Evolutionary conservation across 768 basidiomycete species (phyloP), one percentile per base, ranked within the genome.

Genomic region (Lepiota venenata): DNA sequence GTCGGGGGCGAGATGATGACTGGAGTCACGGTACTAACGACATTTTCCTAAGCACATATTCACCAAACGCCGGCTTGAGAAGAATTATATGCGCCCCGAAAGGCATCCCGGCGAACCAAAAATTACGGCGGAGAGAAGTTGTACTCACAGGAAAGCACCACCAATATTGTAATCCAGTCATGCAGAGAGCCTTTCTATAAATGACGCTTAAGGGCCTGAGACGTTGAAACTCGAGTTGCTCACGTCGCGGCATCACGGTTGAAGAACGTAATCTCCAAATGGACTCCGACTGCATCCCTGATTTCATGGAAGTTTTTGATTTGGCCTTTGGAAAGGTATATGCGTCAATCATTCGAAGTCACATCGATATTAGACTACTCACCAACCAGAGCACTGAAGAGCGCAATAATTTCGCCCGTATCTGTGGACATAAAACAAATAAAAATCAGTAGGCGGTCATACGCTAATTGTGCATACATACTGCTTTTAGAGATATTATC

Each of bases 301-400:
- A 68, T 63, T 52, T 77, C 75, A 55, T 72, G 71, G 50, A 73
- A 78, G 56, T 64, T 74, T 44, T 73, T 72, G 51, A 85, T 76
- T 37, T 81, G 78, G 50, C 83, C 84, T 84, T 57, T 44, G 4
- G 14, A 25, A 43, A 25, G 10, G 49, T 47, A 54, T 49, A 36
- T 55, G 48, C 46, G 32, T 7, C 37, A 16, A 25, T 14, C 5
- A 22, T 9, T 14, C 22, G 22, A 32, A 39, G 9, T 2, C 9
- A 21, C n/a, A 15, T 14, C n/a, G 14, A 14, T 37, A 27, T 29
- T 5, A 40, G 5, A 12, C 15, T 12, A 59, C 63, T 18, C 62
- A 83, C 84, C 84, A 48, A 85, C 81, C 43, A 82, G 71, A 27
- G 71, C 78, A 55, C 71, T 75, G 64, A 87, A 87, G 52, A 86